Percentiles rank a stretch among this genome's conserved stretches.
These are phyloP conservation scores for Brettanomyces anomalus DNA, from an alignment of 805 yeast species.

Conservation along the genomic window DNA sequence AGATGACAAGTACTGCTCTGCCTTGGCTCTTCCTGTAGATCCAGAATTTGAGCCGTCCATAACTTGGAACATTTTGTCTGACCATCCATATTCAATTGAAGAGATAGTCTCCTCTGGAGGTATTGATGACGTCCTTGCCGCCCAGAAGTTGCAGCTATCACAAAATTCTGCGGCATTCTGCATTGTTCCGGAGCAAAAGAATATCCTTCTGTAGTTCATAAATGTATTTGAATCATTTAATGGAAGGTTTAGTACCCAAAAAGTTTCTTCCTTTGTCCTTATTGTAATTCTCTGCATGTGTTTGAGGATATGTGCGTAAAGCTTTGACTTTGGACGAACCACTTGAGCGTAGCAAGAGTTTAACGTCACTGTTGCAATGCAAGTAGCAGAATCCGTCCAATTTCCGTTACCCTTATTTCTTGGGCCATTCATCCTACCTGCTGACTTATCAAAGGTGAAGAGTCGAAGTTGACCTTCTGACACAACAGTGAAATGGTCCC, in stretches of 20 bases:
- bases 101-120: constrained; percentile 69
- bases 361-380: constrained; percentile 42
- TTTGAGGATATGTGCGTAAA: constrained; percentile 10
- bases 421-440: constrained; percentile 6
- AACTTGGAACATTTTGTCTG: constrained; percentile 17
- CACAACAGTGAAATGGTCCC: constrained; percentile 53
- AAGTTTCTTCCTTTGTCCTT: constrained; percentile 26
- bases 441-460: constrained; percentile 36
- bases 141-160: constrained; percentile 84
- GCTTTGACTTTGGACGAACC: constrained; percentile 26
- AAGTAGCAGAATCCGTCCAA: constrained; percentile 57
- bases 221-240: constrained; percentile 23
- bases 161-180: constrained; percentile 65
- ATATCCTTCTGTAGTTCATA: constrained; percentile 29
- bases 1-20: constrained; percentile 21
- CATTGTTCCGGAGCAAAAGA: constrained; percentile 57
- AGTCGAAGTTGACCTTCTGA: constrained; percentile 57
- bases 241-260: constrained; percentile 53
- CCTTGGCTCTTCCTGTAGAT: neutral
- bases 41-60: constrained; percentile 1
- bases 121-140: constrained; percentile 72
- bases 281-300: constrained; percentile 18
- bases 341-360: constrained; percentile 43
- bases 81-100: constrained; percentile 82
- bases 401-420: constrained; percentile 41